Conservation (phyloP, 2,329 filamentous ascomycete species). For the Pseudogymnoascus sp. region DNA sequence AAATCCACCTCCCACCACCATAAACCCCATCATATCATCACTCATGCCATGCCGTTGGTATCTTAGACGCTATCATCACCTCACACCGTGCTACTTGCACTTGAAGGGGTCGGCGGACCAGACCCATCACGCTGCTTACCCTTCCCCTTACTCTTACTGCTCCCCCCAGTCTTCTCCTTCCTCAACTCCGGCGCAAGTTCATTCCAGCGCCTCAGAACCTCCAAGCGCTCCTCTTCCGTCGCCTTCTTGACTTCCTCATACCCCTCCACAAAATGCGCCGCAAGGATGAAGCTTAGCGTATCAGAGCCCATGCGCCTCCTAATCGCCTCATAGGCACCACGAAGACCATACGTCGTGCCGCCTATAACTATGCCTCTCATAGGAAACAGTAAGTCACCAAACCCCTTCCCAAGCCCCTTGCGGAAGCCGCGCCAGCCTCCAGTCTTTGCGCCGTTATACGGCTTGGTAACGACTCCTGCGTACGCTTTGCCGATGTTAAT, state of each 20-base stretch:
- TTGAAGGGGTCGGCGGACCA: not conserved
- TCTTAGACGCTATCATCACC: not conserved
- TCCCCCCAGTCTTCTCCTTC: conserved; percentile 14
- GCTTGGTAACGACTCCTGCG: conserved; percentile 17
- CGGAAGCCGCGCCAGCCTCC: conserved; percentile 17
- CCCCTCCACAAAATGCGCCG: conserved; percentile 25
- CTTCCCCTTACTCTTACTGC: conserved; percentile 14
- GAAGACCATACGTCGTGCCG: conserved; percentile 21
- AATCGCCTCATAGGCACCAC: conserved; percentile 24
- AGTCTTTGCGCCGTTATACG: conserved; percentile 17
- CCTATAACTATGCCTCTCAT: conserved; percentile 16
- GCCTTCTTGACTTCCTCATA: conserved; percentile 24
- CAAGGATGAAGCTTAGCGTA: conserved; percentile 28
- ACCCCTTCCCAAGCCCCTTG: conserved; percentile 18
- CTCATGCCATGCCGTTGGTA: not conserved
- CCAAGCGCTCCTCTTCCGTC: conserved; percentile 23
- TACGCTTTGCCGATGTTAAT: conserved; percentile 19
- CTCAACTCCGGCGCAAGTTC: conserved; percentile 21
- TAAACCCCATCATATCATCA: not conserved
- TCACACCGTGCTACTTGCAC: not conserved
- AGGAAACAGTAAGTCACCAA: conserved; percentile 17
- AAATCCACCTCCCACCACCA: not conserved
- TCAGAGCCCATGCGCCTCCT: conserved; percentile 22
- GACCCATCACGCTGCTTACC: not conserved
- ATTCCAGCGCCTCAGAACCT: conserved; percentile 24